These are phyloP conservation scores for Microdochium bolleyi DNA, from an alignment of 2,329 filamentous ascomycete genomes.

Conservation along the genomic window DNA sequence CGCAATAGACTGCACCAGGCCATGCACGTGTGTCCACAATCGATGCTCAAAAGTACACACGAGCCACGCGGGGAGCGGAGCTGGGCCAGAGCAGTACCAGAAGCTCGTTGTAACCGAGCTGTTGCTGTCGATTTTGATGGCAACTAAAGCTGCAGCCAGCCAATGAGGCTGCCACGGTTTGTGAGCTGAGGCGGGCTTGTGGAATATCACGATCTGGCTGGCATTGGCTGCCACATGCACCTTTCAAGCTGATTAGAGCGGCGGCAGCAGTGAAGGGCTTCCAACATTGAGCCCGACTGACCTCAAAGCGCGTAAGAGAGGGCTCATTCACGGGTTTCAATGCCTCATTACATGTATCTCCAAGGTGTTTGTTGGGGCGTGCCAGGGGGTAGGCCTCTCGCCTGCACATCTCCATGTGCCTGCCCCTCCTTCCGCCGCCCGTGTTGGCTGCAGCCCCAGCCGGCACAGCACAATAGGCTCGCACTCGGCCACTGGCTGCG, in stretches of 20 bases:
- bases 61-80: neutral
- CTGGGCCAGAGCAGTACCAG: neutral
- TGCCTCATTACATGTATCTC: no score
- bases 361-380: no score
- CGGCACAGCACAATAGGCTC: neutral
- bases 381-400: no score
- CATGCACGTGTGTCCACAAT: neutral
- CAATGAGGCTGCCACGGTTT: neutral
- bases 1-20: neutral
- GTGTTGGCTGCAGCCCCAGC: no score
- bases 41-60: neutral
- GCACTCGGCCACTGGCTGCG: neutral
- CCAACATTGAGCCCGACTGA: no score
- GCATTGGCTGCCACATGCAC: neutral
- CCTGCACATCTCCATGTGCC: no score
- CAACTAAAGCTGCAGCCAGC: neutral
- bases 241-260: no score
- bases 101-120: neutral
- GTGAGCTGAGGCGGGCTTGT: neutral
- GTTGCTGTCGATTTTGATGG: neutral
- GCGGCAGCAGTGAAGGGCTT: no score
- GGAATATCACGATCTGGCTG: no score
- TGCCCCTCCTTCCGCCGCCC: no score
- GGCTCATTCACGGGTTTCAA: no score
- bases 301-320: no score